phyloP scores from a whole-genome alignment of 768 basidiomycete species.

The Lepiota subincarnata region DNA sequence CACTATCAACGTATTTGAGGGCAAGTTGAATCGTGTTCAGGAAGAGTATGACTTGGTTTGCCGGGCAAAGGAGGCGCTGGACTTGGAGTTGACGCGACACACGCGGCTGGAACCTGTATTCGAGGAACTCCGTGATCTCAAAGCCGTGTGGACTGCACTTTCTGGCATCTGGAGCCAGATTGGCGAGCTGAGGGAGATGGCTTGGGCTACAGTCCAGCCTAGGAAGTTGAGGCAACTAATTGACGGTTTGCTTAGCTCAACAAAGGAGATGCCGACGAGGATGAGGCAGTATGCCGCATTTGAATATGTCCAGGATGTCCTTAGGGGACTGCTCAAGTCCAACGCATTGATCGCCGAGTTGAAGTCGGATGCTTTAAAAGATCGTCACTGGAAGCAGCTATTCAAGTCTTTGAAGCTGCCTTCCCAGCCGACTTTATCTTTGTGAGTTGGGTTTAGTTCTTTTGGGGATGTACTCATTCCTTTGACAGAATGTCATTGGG shows the following conservation, averaged over 20 bases:
- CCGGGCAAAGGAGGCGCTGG: slow-evolving; percentile 94
- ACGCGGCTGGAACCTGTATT: slow-evolving; percentile 91
- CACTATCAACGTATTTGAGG: slow-evolving; percentile 92
- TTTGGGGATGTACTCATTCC: not conserved
- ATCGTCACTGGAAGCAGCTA: slow-evolving; percentile 96
- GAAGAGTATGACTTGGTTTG: slow-evolving; percentile 96
- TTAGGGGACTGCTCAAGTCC: slow-evolving; percentile 82
- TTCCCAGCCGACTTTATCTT: slow-evolving; percentile 67
- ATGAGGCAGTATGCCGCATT: slow-evolving; percentile 99
- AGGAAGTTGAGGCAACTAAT: slow-evolving; percentile 93
- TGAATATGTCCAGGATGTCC: slow-evolving; percentile 92
- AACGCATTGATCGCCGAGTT: slow-evolving; percentile 89
- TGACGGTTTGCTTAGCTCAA: slow-evolving; percentile 86
- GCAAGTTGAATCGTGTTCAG: slow-evolving; percentile 80
- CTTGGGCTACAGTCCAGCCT: slow-evolving; percentile 92
- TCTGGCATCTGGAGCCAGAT: slow-evolving; percentile 97
- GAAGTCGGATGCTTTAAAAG: slow-evolving; percentile 95
- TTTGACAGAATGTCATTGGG: slow-evolving; percentile 83
- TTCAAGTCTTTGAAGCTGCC: slow-evolving; percentile 84
- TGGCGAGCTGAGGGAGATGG: slow-evolving; percentile 77
- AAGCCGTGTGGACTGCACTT: slow-evolving; percentile 98
- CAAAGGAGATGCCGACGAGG: slow-evolving; percentile 97
- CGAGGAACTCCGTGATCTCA: slow-evolving; percentile 93
- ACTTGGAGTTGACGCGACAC: slow-evolving; percentile 86
- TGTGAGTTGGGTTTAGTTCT: slow-evolving; percentile 40